Evolutionary conservation across 2,329 filamentous ascomycete species (phyloP), one percentile per base, ranked within the genome.

Genomic region (Nothophoma quercina): DNA sequence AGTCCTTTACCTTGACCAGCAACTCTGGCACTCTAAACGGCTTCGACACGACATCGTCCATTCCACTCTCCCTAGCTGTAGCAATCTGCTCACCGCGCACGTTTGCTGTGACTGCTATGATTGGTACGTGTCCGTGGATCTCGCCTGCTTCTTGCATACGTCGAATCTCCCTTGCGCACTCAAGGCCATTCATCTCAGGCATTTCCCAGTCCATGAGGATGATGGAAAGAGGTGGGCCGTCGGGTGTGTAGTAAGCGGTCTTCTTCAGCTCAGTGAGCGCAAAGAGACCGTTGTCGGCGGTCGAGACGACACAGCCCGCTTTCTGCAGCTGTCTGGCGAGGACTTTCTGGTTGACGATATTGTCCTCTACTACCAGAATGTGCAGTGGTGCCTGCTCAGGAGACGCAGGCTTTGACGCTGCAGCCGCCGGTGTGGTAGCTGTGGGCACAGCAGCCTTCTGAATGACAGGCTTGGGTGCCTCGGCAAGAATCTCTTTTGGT

Each of bases 181-280:
- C 65, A 7, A 75, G 51, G 1, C 73, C 73, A 43, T 74, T 67
- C 73, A 75, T 75, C 26, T 72, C 64, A 2, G 73, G 73, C 73
- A 75, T 75, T 29, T 75, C 73, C 13, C 69, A 60, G 39, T 75
- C 73, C 63, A 74, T 70, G 5, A 75, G 65, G 18, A 75, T 61
- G 12, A 75, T 52, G 1, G 65, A 64, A 7, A 75, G 59, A 1
- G 65, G 67, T 1, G 54, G 36, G 8, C 59, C 61, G 23, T 48
- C 18, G 2, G 55, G 41, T 2, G 9, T 21, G 30, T 56, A 55
- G 21, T 64, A 64, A 3, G 16, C 29, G 6, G 66, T 67, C 16
- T 55, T 65, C 5, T 47, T 41, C 4, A 73, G 56, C 9, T 67
- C 55, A 3, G 62, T 40, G 12, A 75, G 62, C 5, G 68, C 68